These are phyloP conservation scores for Dillenia suffruticosa DNA, from an alignment of 164 flowering plant species.

Conservation along the genomic window DNA sequence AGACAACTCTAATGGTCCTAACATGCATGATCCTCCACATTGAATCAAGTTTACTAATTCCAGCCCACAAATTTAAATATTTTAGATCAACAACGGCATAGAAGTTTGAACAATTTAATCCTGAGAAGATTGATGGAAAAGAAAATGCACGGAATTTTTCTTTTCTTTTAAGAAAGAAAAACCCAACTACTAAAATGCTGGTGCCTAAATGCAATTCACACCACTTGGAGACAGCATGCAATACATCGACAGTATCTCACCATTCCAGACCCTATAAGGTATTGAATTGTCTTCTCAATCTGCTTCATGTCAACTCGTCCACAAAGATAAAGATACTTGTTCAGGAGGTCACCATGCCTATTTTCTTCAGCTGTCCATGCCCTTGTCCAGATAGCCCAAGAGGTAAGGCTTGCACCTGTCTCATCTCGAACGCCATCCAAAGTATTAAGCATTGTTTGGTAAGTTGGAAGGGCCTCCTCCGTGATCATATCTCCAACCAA, in stretches of 20 bases:
- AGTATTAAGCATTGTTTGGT: slow-evolving; percentile 52
- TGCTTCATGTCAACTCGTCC: slow-evolving; percentile 58
- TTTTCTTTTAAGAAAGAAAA: not conserved
- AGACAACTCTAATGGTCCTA: no score
- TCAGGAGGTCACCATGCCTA: slow-evolving; percentile 45
- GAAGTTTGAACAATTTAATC: no score
- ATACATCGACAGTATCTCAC: slow-evolving; percentile 13
- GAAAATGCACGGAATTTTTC: not conserved
- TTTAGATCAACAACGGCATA: no score
- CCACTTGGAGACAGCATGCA: not conserved
- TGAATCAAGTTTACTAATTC: no score
- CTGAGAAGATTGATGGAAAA: not conserved
- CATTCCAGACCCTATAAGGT: slow-evolving; percentile 50
- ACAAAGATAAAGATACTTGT: slow-evolving; percentile 46
- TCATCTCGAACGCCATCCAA: slow-evolving; percentile 47
- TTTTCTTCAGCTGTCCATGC: slow-evolving; percentile 62
- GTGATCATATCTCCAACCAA: slow-evolving; percentile 50
- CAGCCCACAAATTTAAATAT: no score
- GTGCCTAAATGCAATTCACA: not conserved
- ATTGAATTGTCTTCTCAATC: slow-evolving; percentile 48
- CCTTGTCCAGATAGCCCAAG: slow-evolving; percentile 56
- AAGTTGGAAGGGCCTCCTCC: slow-evolving; percentile 59
- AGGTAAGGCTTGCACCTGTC: slow-evolving; percentile 42
- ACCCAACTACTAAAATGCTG: not conserved
- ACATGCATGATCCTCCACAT: no score